A percentile compares a stretch with the other conserved stretches of the same genome.
Conservation (phyloP, 306 rosid genomes). For the Adenanthera pavonina region DNA sequence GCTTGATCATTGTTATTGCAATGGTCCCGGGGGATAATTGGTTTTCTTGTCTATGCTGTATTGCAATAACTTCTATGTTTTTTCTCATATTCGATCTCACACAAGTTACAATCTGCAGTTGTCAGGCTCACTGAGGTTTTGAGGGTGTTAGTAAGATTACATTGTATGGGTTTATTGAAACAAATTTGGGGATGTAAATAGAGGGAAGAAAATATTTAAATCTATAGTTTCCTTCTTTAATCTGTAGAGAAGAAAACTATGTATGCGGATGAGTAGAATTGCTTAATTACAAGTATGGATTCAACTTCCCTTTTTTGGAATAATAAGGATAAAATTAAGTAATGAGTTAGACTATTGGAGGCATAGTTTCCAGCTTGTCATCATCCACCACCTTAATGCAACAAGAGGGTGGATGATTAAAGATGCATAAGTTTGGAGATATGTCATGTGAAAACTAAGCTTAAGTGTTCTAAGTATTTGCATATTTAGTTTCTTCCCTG, state of each 20-base stretch:
- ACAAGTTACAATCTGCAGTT: not conserved
- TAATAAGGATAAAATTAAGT: no score
- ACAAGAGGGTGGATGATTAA: no score
- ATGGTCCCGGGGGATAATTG: not conserved
- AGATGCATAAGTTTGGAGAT: no score
- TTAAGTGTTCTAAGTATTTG: no score
- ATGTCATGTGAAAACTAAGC: no score
- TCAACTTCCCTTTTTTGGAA: no score
- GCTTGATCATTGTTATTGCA: not conserved
- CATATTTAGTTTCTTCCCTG: no score
- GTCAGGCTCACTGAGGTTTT: not conserved
- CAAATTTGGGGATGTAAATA: not conserved
- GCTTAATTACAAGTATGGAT: not conserved
- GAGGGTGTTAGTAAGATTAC: not conserved
- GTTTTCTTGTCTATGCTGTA: not conserved
- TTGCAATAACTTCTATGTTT: not conserved
- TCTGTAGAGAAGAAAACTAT: not conserved
- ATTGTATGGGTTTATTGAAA: not conserved
- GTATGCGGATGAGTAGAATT: not conserved
- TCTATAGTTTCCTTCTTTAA: no score
- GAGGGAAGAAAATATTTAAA: not conserved
- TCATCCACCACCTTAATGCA: no score
- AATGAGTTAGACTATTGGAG: no score
- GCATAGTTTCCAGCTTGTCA: no score
- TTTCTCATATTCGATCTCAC: not conserved